Conservation (phyloP, 306 rosid genomes). For the Corylus americana region DNA sequence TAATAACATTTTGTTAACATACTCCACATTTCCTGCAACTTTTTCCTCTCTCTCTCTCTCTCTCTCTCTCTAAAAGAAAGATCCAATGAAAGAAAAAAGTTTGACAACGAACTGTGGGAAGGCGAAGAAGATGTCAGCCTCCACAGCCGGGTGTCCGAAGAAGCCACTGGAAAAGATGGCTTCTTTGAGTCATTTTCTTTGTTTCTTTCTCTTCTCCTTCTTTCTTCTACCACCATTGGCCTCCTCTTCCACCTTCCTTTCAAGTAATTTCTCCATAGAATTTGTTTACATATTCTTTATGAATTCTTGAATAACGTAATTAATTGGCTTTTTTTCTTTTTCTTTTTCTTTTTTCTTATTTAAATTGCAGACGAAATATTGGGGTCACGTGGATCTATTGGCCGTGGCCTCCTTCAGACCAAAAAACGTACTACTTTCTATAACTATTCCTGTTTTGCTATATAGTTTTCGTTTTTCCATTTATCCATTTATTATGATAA, state of each 20-base stretch:
- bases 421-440: conserved; percentile 46
- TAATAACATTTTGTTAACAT: conserved; percentile 5
- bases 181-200: conserved; percentile 43
- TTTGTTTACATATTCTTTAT: not conserved
- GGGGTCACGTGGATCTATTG: conserved; percentile 29
- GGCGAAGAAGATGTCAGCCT: conserved; percentile 43
- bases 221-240: conserved; percentile 46
- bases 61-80: not conserved
- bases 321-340: not conserved
- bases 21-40: conserved; percentile 42
- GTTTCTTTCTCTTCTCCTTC: conserved; percentile 32
- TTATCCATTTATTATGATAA: not conserved
- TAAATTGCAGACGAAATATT: conserved; percentile 52
- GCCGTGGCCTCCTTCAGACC: conserved; percentile 83
- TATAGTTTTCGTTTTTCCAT: not conserved
- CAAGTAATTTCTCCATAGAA: conserved; percentile 34
- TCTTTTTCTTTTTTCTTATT: not conserved
- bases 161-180: conserved; percentile 38
- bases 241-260: conserved; percentile 51
- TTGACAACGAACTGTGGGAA: conserved; percentile 31
- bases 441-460: not conserved
- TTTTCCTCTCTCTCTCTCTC: conserved; percentile 12
- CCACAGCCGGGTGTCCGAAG: conserved; percentile 27
- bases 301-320: not conserved
- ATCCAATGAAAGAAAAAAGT: conserved; percentile 9